Evolutionary conservation across 257 asterid genomes (phyloP).

Genomic region (Galeopsis tetrahit): DNA sequence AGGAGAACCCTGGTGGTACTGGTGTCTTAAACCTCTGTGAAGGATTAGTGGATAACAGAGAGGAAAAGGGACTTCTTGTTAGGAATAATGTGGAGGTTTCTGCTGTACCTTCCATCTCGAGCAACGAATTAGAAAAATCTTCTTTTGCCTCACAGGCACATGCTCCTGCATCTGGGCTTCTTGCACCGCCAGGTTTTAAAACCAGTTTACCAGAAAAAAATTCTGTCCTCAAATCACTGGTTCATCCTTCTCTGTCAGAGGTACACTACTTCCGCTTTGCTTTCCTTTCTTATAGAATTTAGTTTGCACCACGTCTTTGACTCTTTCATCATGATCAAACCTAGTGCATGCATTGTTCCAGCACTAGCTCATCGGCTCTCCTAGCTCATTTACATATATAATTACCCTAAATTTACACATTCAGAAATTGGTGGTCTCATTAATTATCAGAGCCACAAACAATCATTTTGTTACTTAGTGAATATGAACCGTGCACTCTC

Average conservation of each 20-base stretch:
- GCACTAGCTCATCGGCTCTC: not conserved
- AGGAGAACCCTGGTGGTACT: slow-evolving; percentile 68
- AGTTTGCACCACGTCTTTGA: slow-evolving; percentile 6
- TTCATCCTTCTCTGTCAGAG: slow-evolving; percentile 54
- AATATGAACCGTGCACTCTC: not conserved
- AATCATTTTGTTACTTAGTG: not conserved
- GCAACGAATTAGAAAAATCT: slow-evolving; percentile 61
- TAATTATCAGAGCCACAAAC: not conserved
- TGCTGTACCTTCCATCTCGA: slow-evolving; percentile 38
- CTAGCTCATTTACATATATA: not conserved
- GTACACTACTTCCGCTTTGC: slow-evolving; percentile 38
- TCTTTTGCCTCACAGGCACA: slow-evolving; percentile 61
- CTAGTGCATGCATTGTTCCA: slow-evolving; percentile 11
- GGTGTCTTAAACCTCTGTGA: slow-evolving; percentile 43
- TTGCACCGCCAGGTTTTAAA: slow-evolving; percentile 87
- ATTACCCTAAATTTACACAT: not conserved
- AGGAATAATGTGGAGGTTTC: slow-evolving; percentile 52
- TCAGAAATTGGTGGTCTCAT: not conserved
- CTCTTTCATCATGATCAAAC: not conserved
- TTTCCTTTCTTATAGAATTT: slow-evolving; percentile 16
- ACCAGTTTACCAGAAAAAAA: slow-evolving; percentile 59
- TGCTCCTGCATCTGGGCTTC: slow-evolving; percentile 71
- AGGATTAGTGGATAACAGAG: slow-evolving; percentile 51
- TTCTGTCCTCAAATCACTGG: slow-evolving; percentile 56
- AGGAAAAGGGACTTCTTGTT: slow-evolving; percentile 47